Evolutionary conservation across 805 yeast species (phyloP).

Genomic region (Kuraishia piskuri): DNA sequence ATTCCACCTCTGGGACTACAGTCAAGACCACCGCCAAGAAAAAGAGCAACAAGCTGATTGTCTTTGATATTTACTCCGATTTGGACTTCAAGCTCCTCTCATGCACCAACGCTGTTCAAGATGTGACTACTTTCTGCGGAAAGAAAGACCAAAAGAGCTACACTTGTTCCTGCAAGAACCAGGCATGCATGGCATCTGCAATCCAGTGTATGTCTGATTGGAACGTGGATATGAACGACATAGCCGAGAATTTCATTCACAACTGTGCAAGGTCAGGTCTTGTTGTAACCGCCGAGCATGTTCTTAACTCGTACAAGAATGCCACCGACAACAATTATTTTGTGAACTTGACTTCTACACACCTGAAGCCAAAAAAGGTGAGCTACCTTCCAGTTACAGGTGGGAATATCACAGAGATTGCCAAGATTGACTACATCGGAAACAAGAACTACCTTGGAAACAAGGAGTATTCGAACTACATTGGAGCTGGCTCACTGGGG

Average conservation of each 20-base stretch:
- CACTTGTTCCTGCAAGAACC: not conserved
- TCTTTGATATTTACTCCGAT: not conserved
- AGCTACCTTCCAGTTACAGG: not conserved
- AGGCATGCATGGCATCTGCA: not conserved
- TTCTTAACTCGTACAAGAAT: not conserved
- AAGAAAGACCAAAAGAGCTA: not conserved
- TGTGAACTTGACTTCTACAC: not conserved
- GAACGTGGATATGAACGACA: no score
- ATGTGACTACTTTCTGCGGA: not conserved
- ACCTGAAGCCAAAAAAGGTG: not conserved
- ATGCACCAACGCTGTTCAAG: not conserved
- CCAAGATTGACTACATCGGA: not conserved
- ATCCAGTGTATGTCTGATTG: not conserved
- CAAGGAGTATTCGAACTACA: slow-evolving; percentile 30
- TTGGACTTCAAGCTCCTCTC: not conserved
- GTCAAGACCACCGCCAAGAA: no score
- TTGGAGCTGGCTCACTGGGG: slow-evolving; percentile 37
- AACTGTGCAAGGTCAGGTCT: no score
- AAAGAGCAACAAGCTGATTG: no score
- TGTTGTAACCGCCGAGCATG: not conserved
- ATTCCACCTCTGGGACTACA: no score
- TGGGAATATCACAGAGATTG: not conserved
- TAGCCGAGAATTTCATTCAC: no score
- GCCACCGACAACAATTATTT: not conserved
- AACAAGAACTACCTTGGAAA: slow-evolving; percentile 12